Evolutionary conservation across 768 basidiomycete genomes (phyloP).

Genomic region (Dentipellis sp.): DNA sequence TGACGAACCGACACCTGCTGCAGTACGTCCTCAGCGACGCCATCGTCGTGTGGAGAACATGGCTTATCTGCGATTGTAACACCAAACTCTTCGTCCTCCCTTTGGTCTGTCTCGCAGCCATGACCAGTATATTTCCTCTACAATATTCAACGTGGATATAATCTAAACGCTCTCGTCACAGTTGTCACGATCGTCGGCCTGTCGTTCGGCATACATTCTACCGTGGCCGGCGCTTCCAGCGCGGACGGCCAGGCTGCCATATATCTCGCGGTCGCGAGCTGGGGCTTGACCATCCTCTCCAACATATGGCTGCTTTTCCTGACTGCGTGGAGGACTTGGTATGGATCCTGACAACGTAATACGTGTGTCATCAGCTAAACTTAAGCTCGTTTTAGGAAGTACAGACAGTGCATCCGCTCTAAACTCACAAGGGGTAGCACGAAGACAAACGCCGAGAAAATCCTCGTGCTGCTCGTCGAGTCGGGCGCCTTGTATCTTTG

Average conservation of each 20-base stretch:
- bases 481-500: neutral
- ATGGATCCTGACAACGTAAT: neutral
- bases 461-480: neutral
- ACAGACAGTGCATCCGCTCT: neutral
- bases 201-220: neutral
- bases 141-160: too few relatives aligned
- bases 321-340: neutral
- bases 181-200: neutral
- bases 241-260: neutral
- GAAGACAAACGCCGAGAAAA: neutral
- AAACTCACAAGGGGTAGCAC: neutral
- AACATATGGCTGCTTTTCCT: neutral
- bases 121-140: neutral
- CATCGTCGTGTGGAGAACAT: neutral
- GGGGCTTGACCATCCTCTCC: neutral
- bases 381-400: neutral
- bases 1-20: too few relatives aligned
- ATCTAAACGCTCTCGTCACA: neutral
- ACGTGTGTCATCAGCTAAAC: neutral
- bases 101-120: neutral
- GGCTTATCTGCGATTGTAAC: neutral
- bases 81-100: neutral
- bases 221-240: neutral
- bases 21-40: neutral
- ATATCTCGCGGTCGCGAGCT: neutral